Percentiles rank a stretch among this genome's conserved stretches.
phyloP scores from a whole-genome alignment of 768 basidiomycete genomes.

The Phaffia australis region DNA sequence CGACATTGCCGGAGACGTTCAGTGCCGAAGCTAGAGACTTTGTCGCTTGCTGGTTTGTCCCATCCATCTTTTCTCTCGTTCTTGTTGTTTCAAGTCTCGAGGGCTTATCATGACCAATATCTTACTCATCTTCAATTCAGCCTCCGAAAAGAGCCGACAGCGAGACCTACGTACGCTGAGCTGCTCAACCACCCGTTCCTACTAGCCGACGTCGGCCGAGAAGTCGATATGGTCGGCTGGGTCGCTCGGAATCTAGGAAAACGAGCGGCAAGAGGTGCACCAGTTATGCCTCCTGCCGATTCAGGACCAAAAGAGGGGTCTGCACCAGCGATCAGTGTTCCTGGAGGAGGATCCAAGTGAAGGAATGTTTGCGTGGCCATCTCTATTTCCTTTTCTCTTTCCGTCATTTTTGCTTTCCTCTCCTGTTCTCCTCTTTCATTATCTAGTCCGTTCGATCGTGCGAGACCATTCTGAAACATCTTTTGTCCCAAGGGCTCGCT shows the following conservation, averaged over 20 bases:
- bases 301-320: background rate
- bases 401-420: background rate
- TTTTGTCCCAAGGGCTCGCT: background rate
- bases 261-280: slow-evolving; percentile 27
- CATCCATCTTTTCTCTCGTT: background rate
- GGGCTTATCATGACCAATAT: background rate
- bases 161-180: slow-evolving; percentile 70
- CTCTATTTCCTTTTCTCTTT: background rate
- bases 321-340: background rate
- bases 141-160: slow-evolving; percentile 66
- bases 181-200: slow-evolving; percentile 77
- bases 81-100: background rate
- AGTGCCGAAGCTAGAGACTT: slow-evolving; percentile 65
- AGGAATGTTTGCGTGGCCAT: background rate
- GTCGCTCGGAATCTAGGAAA: slow-evolving; percentile 44
- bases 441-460: too few relatives aligned
- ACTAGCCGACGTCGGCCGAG: slow-evolving; percentile 46
- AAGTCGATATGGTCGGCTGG: slow-evolving; percentile 81
- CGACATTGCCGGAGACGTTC: slow-evolving; percentile 65
- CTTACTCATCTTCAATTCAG: slow-evolving; percentile 20
- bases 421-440: background rate
- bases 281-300: slow-evolving; percentile 11
- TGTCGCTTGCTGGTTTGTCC: slow-evolving; percentile 54
- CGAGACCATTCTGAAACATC: too few relatives aligned
- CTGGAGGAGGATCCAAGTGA: too few relatives aligned